phyloP scores from a whole-genome alignment of 805 yeast species.

The Yarrowia hollandica region DNA sequence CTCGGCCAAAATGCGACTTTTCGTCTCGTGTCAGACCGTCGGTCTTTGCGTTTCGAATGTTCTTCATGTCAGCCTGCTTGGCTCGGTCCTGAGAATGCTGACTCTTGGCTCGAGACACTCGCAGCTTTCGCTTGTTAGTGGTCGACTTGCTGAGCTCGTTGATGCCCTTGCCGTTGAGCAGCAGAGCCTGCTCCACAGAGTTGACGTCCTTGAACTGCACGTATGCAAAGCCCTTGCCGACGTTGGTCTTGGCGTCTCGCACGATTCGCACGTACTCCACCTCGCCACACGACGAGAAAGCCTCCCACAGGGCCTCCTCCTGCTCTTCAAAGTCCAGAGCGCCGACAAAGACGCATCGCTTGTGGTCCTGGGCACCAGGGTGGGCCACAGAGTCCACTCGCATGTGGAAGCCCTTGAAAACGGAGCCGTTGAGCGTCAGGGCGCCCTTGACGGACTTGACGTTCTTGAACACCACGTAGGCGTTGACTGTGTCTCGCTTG shows the following conservation, averaged over 20 bases:
- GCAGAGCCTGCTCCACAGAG: conserved; percentile 76
- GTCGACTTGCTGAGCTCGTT: conserved; percentile 18
- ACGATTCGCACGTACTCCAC: conserved; percentile 88
- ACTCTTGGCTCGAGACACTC: conserved; percentile 45
- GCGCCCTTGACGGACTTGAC: conserved; percentile 51
- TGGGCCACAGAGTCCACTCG: conserved; percentile 93
- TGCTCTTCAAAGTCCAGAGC: conserved; percentile 89
- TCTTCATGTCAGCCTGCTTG: conserved; percentile 18
- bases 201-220: conserved; percentile 74
- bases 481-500: conserved; percentile 77
- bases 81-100: conserved; percentile 34
- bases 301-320: conserved; percentile 86
- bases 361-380: conserved; percentile 82
- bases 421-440: conserved; percentile 59
- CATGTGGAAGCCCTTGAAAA: conserved; percentile 71
- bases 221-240: conserved; percentile 97
- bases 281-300: conserved; percentile 65
- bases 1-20: conserved; percentile 78
- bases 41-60: conserved; percentile 38
- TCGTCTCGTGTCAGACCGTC: conserved; percentile 59
- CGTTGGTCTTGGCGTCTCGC: conserved; percentile 88
- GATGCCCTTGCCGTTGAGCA: conserved; percentile 68
- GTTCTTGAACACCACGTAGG: conserved; percentile 74
- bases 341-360: conserved; percentile 85
- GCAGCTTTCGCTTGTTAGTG: conserved; percentile 56